Conservation (phyloP, 331 rosid species). For the Malus hybrid region DNA sequence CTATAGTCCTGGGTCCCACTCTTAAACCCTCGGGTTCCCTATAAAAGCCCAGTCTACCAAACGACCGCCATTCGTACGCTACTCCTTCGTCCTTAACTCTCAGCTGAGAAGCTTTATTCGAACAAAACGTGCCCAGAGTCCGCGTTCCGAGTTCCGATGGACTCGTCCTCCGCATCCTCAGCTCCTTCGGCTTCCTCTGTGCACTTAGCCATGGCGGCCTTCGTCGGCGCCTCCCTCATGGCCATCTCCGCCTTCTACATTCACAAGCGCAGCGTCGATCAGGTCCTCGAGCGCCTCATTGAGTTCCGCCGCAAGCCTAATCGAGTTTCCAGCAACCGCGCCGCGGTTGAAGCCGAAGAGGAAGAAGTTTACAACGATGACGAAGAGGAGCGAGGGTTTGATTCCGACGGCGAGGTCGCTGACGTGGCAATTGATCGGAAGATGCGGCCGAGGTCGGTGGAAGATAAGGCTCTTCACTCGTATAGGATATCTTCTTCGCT, state of each 20-base stretch:
- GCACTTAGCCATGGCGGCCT: slow-evolving; percentile 78
- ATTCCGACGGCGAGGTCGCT: slow-evolving; percentile 19
- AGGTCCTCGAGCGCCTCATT: slow-evolving; percentile 54
- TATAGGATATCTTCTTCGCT: slow-evolving; percentile 51
- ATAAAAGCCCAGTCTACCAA: background rate
- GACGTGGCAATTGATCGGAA: slow-evolving; percentile 7
- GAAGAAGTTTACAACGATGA: slow-evolving; percentile 1
- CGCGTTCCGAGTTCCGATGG: slow-evolving; percentile 2
- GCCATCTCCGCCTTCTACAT: slow-evolving; percentile 83
- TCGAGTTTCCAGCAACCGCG: background rate
- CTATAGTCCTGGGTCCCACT: background rate
- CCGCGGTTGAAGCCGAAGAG: background rate
- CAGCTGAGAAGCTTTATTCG: background rate
- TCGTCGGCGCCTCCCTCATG: slow-evolving; percentile 72
- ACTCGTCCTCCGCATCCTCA: slow-evolving; percentile 34
- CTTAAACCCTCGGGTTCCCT: background rate
- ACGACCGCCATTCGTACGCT: background rate
- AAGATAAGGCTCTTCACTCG: slow-evolving; percentile 25
- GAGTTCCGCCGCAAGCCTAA: slow-evolving; percentile 43
- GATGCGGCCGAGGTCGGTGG: slow-evolving; percentile 30
- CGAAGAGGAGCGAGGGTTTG: slow-evolving; percentile 20
- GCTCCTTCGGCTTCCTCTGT: slow-evolving; percentile 30
- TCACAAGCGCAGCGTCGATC: slow-evolving; percentile 79
- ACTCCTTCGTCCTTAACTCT: background rate
- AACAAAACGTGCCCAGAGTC: background rate